Evolutionary conservation across 768 basidiomycete genomes (phyloP).

Genomic region (Pilatotrama ljubarskyi): DNA sequence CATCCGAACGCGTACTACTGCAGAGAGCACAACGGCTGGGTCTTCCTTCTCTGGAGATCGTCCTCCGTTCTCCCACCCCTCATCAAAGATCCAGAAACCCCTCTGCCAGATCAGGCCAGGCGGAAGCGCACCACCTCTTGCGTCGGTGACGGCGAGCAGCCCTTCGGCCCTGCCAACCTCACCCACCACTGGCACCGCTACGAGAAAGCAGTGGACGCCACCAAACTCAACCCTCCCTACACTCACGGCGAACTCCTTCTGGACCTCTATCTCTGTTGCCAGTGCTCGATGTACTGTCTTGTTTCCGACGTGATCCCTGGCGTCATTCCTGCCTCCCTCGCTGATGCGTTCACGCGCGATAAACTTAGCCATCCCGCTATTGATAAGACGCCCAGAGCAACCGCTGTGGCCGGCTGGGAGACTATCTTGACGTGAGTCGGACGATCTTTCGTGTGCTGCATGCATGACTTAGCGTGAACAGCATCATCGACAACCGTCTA

Average conservation of each 20-base stretch:
- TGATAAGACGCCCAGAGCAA: constrained; percentile 55
- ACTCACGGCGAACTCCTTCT: constrained; percentile 53
- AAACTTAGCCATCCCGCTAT: constrained; percentile 57
- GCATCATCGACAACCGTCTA: constrained; percentile 73
- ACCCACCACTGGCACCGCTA: constrained; percentile 86
- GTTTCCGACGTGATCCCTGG: constrained; percentile 72
- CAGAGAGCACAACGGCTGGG: constrained; percentile 80
- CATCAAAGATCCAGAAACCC: constrained; percentile 33
- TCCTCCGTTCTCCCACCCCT: constrained; percentile 63
- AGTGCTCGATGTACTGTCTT: constrained; percentile 75
- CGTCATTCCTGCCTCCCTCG: constrained; percentile 59
- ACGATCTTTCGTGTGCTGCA: constrained; percentile 1
- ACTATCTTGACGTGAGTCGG: constrained; percentile 62
- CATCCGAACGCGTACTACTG: constrained; percentile 86
- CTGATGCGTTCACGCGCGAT: constrained; percentile 65
- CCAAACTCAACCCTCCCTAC: constrained; percentile 62
- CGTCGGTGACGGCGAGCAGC: constrained; percentile 49
- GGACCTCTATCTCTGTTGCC: constrained; percentile 83
- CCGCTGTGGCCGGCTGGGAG: constrained; percentile 60
- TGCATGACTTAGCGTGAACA: constrained; percentile 28
- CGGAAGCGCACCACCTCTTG: constrained; percentile 54
- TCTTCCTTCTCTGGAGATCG: constrained; percentile 69
- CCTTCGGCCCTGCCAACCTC: constrained; percentile 49
- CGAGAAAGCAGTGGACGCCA: constrained; percentile 66
- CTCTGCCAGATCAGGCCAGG: constrained; percentile 55